phyloP scores from a whole-genome alignment of 371 early-diverging fungal species.

The Rhizopus arrhizus region DNA sequence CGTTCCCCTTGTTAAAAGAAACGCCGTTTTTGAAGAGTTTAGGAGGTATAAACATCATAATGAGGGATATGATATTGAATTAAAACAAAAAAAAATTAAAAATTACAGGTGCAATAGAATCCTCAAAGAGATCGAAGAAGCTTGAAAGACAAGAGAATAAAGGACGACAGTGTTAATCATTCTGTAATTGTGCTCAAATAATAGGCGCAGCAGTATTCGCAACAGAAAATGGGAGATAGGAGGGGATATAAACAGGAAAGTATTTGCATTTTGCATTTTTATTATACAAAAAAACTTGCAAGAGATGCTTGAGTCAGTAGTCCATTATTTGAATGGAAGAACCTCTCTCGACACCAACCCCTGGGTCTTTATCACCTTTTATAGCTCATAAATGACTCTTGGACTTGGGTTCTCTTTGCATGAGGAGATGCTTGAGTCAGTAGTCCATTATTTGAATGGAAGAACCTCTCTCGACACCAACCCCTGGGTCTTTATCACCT shows the following conservation, averaged over 20 bases:
- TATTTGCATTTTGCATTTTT: slow-evolving; percentile 15
- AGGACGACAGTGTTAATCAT: slow-evolving; percentile 11
- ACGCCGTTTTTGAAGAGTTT: slow-evolving; percentile 12
- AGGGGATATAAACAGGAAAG: slow-evolving; percentile 8
- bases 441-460: slow-evolving; percentile 18
- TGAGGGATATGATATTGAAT: slow-evolving; percentile 9
- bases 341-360: slow-evolving; percentile 23
- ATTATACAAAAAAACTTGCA: slow-evolving; percentile 19
- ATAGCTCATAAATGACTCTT: slow-evolving; percentile 12
- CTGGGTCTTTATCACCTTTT: slow-evolving; percentile 14
- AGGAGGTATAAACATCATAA: slow-evolving; percentile 8
- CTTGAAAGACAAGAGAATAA: slow-evolving; percentile 14
- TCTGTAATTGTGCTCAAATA: slow-evolving; percentile 9
- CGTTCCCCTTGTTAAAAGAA: slow-evolving; percentile 14
- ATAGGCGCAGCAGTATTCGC: slow-evolving; percentile 6
- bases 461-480: slow-evolving; percentile 22
- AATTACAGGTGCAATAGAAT: slow-evolving; percentile 10
- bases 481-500: slow-evolving; percentile 15
- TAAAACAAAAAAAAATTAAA: slow-evolving; percentile 8
- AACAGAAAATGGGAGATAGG: slow-evolving; percentile 11
- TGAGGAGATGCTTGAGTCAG: slow-evolving; percentile 26
- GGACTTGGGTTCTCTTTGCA: slow-evolving; percentile 16
- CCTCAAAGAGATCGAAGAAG: slow-evolving; percentile 8
- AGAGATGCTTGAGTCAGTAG: slow-evolving; percentile 27
- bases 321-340: slow-evolving; percentile 17